Evolutionary conservation across 768 basidiomycete species (phyloP).

Genomic region (Amanita exitialis): DNA sequence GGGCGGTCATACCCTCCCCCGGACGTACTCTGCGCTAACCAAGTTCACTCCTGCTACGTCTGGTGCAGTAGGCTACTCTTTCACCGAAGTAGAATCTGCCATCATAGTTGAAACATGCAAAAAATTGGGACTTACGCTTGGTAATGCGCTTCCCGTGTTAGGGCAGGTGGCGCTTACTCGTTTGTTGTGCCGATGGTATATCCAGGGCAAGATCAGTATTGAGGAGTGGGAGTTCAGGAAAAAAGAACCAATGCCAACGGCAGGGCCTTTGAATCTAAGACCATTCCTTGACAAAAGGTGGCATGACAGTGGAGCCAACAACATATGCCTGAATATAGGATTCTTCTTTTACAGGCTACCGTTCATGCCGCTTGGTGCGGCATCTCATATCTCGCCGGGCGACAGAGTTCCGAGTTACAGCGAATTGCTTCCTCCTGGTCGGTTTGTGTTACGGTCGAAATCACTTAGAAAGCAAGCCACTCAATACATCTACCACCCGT

Average conservation of each 20-base stretch:
- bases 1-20: slow-evolving; percentile 40
- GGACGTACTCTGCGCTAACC: slow-evolving; percentile 19
- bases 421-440: slow-evolving; percentile 24
- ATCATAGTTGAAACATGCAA: slow-evolving; percentile 22
- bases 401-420: slow-evolving; percentile 23
- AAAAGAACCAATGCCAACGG: slow-evolving; percentile 27
- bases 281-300: slow-evolving; percentile 31
- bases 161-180: slow-evolving; percentile 35
- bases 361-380: slow-evolving; percentile 28
- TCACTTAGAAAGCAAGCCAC: slow-evolving; percentile 20
- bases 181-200: slow-evolving; percentile 28
- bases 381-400: slow-evolving; percentile 15
- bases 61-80: slow-evolving; percentile 9
- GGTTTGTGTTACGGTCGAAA: slow-evolving; percentile 28
- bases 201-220: slow-evolving; percentile 28
- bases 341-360: slow-evolving; percentile 27
- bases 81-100: slow-evolving; percentile 15
- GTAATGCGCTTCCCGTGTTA: slow-evolving; percentile 29
- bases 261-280: slow-evolving; percentile 33
- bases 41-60: slow-evolving; percentile 18
- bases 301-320: slow-evolving; percentile 24
- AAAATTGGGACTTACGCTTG: slow-evolving; percentile 28
- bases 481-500: slow-evolving; percentile 22
- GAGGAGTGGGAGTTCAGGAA: slow-evolving; percentile 35
- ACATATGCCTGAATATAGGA: slow-evolving; percentile 24